Evolutionary conservation across 139 green algal genomes (phyloP).

Genomic region (Zygnema circumcarinatum): DNA sequence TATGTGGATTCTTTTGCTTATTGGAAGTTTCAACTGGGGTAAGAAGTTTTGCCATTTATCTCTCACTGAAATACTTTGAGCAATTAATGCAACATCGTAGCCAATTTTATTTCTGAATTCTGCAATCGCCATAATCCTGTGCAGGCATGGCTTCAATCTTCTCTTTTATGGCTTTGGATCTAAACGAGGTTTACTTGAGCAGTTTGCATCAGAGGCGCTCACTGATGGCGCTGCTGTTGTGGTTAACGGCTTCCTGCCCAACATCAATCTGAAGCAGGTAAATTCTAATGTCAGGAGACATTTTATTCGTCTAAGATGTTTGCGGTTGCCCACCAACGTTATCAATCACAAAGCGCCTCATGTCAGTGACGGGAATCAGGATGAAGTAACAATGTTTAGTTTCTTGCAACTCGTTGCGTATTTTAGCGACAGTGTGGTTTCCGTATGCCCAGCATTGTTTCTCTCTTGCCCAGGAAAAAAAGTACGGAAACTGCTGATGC

Average conservation of each 20-base stretch:
- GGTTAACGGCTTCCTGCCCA: constrained; percentile 41
- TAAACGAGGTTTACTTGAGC: constrained; percentile 37
- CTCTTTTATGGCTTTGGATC: constrained; percentile 57
- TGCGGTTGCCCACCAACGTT: no score
- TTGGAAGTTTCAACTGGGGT: not conserved
- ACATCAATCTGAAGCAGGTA: constrained; percentile 52
- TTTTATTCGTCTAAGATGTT: no score
- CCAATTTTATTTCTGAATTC: not conserved
- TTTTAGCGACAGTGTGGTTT: no score
- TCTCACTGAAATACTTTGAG: not conserved
- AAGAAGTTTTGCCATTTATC: not conserved
- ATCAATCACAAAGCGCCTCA: no score
- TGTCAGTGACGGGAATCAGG: no score
- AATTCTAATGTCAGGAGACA: no score
- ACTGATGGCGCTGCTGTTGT: constrained; percentile 29
- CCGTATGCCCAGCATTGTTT: no score
- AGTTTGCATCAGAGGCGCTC: constrained; percentile 16
- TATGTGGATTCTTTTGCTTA: not conserved
- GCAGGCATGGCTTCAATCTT: constrained; percentile 46
- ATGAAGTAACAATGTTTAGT: no score
- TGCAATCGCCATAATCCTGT: not conserved
- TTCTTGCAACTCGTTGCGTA: no score
- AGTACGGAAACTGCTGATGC: no score
- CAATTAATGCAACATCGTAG: not conserved
- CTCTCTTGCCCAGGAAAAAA: no score